Evolutionary conservation across 176 grass and related monocot genomes (phyloP), one percentile per base, ranked within the genome.

Genomic region (sorghum (Sorghum bicolor)): DNA sequence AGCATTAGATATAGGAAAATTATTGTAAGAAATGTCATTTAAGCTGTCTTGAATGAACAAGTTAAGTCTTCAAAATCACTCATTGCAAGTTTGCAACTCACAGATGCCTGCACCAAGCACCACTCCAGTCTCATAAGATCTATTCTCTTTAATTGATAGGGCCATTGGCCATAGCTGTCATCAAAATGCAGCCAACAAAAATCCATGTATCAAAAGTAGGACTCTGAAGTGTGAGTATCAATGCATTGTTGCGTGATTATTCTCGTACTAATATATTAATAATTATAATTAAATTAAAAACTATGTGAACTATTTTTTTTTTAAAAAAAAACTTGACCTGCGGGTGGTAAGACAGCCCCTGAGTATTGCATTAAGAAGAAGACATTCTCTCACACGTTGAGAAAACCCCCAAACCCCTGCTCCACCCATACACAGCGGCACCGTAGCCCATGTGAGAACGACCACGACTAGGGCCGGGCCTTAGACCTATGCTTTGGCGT

Each of bases 191-290:
- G 39, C 24, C 67, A 28, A 65, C 80, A 10, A 82, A 32, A 7
- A 43, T 43, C 25, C 26, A 57, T 84, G 34, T 26, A 26, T 43
- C 38, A 71, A 20, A 83, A 22, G 5, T 65, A 65, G 32, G 24
- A 52, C 58, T 52, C 31, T 10, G 26, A 38, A 70, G 68, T 71
- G 61, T 30, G 20, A 4, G 14, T 28, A n/a, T 78, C 24, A 32
- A 65, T 55, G 39, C 20, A 68, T 77, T 40, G 19, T 87, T 87
- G 15, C 10, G 2, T 24, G 39, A 48, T 63, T 82, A 13, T 69
- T 6, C 15, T 70, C 61, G 50, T 10, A 17, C 7, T 14, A 30
- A 26, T 22, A 24, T 2, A 3, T 10, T 57, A 20, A 20, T 52
- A 19, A 52, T 6, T 52, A 52, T 52, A 48, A 52, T 17, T 50